Conservation (phyloP, 805 yeast genomes). For the Hanseniaspora hatyaiensis region DNA sequence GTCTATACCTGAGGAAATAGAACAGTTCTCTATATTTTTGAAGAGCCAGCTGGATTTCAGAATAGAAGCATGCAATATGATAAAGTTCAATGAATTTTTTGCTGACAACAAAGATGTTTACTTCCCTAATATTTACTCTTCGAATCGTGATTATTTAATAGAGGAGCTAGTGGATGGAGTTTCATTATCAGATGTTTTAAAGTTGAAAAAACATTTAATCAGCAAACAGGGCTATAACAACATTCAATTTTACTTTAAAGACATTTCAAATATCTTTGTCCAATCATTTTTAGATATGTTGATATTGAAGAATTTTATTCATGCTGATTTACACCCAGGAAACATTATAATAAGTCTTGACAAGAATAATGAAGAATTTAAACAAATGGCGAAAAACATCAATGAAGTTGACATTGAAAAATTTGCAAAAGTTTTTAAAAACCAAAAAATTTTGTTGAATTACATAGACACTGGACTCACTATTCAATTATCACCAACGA, state of each 20-base stretch:
- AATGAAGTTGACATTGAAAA: conserved; percentile 16
- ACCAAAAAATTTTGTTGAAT: conserved; percentile 57
- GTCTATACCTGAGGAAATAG: conserved; percentile 86
- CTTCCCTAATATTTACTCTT: conserved; percentile 39
- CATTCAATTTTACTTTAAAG: conserved; percentile 9
- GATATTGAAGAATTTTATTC: conserved; percentile 84
- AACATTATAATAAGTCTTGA: conserved; percentile 42
- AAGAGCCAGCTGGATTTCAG: conserved; percentile 76
- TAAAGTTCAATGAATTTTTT: conserved; percentile 44
- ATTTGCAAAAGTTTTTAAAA: conserved; percentile 18
- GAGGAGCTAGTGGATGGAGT: conserved; percentile 66
- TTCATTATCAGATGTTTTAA: conserved; percentile 62
- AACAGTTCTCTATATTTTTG: conserved; percentile 78
- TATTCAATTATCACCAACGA: conserved; percentile 68
- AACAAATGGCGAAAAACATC: conserved; percentile 13
- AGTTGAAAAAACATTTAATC: conserved; percentile 27
- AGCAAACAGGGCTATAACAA: not conserved
- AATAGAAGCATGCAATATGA: conserved; percentile 74
- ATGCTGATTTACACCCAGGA: conserved; percentile 95
- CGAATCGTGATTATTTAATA: conserved; percentile 62
- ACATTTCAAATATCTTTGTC: conserved; percentile 46
- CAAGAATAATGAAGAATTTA: conserved; percentile 22
- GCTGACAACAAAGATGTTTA: not conserved
- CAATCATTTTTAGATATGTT: conserved; percentile 91
- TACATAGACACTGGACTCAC: conserved; percentile 89